Evolutionary conservation across 192 early-diverging fungal genomes (phyloP), one percentile per base, ranked within the genome.

Genomic region (Coemansia sp.): DNA sequence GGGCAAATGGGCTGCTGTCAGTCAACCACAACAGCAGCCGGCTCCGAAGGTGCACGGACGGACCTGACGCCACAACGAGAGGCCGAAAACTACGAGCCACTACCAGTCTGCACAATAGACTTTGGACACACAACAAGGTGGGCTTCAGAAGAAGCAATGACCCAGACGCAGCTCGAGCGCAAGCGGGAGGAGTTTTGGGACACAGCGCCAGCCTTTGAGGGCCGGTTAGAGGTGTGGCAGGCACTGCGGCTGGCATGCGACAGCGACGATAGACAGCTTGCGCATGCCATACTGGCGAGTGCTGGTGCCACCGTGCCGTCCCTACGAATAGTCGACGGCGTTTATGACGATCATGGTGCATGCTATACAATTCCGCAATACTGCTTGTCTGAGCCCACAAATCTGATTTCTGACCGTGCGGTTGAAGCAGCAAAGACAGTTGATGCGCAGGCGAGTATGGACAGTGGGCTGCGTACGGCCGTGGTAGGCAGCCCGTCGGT

Each of bases 291-390:
- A 27, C 51, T 93, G 19, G 88, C 90, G 27, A 83, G 88, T 43
- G 87, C 79, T 32, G 84, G 86, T 27, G 82, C 93, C 17, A 84
- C 72, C 5, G 76, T 90, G 38, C 91, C 92, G 3, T 91, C 89
- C 2, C 90, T 90, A 1, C 83, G 84, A 10, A 72, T 88, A 11
- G 56, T 68, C 1, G 90, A 93, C 66, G 91, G 92, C n/a, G 91
- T 84, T 21, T 93, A 90, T 65, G 92, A 93, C 69, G 89, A 89
- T 65, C 84, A 83, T 6, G 91, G 91, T 0, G 88, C 87, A 56
- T 65, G 81, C 22, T 93, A 93, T 70, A 64, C 70, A 2, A 83
- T 93, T 35, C 90, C 90, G 5, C 41, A 74, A 29, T 90, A 84
- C 68, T 93, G 91, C 59, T 41, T 92, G 21, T 72, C 76, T 7